phyloP scores from a whole-genome alignment of 108 stramenopile genomes.

The Nannochloropsis granulata region DNA sequence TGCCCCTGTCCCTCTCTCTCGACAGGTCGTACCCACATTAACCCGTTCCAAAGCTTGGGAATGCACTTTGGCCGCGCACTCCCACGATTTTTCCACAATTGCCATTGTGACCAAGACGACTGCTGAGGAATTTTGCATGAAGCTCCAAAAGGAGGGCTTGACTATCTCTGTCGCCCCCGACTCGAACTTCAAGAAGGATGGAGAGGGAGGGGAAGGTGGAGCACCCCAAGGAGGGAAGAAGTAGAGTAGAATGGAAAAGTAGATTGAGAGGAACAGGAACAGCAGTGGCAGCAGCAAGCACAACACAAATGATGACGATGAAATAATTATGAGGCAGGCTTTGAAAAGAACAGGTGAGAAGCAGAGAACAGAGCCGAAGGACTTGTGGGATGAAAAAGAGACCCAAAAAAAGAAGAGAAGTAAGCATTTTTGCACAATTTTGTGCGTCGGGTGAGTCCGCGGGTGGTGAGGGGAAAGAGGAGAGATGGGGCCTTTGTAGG shows the following conservation, averaged over 20 bases:
- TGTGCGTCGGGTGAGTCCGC: too few species aligned
- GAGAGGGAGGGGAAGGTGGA: not conserved
- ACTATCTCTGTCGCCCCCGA: constrained; percentile 77
- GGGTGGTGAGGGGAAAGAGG: too few species aligned
- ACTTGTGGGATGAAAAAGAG: too few species aligned
- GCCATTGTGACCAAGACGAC: constrained; percentile 69
- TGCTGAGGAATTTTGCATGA: constrained; percentile 41
- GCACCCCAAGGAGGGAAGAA: not conserved
- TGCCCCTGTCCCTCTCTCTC: not conserved
- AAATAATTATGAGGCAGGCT: too few species aligned
- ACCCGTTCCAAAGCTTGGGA: constrained; percentile 57
- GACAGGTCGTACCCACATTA: not conserved
- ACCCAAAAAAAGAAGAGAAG: too few species aligned
- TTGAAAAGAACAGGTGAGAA: too few species aligned
- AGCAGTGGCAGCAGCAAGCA: too few species aligned
- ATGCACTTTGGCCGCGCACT: constrained; percentile 66
- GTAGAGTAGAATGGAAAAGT: not conserved
- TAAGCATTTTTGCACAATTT: too few species aligned
- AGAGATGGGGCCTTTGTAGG: too few species aligned
- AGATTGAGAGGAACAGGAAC: too few species aligned
- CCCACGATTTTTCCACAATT: constrained; percentile 67
- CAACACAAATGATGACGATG: too few species aligned
- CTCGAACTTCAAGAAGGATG: constrained; percentile 49
- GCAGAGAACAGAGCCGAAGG: too few species aligned
- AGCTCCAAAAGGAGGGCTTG: constrained; percentile 38